Evolutionary conservation across 2,329 filamentous ascomycete species (phyloP).

Genomic region (Colletotrichum musicola): DNA sequence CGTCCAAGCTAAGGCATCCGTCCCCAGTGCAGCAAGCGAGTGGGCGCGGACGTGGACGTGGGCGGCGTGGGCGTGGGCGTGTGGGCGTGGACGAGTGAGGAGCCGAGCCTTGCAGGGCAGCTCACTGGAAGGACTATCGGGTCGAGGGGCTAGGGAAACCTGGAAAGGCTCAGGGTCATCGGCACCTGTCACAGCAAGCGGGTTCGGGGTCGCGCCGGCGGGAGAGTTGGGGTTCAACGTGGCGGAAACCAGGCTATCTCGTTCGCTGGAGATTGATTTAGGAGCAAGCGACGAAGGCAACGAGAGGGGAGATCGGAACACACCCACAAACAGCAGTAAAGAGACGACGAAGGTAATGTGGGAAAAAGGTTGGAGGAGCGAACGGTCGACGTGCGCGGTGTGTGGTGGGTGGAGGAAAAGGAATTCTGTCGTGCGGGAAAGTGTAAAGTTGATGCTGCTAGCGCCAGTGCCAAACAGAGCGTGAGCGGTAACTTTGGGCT

Average conservation of each 20-base stretch:
- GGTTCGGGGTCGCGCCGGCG: constrained; percentile 2
- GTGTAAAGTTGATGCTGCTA: constrained; percentile 35
- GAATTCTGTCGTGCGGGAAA: constrained; percentile 31
- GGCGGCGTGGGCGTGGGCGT: constrained; percentile 1
- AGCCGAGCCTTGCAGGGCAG: constrained; percentile 33
- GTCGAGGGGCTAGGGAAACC: neutral
- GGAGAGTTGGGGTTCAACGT: neutral
- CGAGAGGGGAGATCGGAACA: neutral
- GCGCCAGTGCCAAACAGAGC: constrained; percentile 19
- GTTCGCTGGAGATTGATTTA: constrained; percentile 2
- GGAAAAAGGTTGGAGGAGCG: constrained; percentile 2
- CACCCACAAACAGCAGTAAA: neutral
- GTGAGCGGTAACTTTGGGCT: constrained; percentile 25
- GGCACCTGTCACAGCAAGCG: constrained; percentile 24
- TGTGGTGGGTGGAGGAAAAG: constrained; percentile 26
- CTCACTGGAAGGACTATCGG: neutral
- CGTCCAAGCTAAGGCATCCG: constrained; percentile 29
- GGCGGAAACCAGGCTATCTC: constrained; percentile 21
- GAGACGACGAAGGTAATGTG: neutral
- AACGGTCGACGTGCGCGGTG: neutral
- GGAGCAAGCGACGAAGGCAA: neutral
- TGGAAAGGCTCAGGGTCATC: constrained; percentile 15
- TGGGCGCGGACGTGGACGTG: neutral
- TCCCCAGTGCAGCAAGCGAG: constrained; percentile 22
- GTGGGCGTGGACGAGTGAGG: constrained; percentile 19